A percentile compares a stretch with the other conserved stretches of the same genome.
These are phyloP conservation scores for Pyrenopolyporus hunteri DNA, from an alignment of 495 filamentous ascomycete genomes.

Conservation along the genomic window DNA sequence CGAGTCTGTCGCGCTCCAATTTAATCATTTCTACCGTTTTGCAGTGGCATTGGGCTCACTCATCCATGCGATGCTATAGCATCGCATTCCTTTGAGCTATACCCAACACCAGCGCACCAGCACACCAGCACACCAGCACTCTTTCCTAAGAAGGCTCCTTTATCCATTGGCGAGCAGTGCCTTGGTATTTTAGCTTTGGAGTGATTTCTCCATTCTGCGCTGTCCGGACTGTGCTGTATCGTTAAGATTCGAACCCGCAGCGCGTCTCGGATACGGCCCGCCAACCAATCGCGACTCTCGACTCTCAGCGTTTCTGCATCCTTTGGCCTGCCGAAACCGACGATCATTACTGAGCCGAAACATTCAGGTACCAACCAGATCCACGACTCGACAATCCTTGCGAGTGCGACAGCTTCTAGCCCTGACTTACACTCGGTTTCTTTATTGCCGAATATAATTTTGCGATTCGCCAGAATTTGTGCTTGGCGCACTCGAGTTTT, in stretches of 20 bases:
- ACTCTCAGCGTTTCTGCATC: slow-evolving; percentile 28
- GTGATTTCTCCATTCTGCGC: slow-evolving; percentile 9
- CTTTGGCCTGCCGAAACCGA: slow-evolving; percentile 40
- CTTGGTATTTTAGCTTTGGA: slow-evolving; percentile 6
- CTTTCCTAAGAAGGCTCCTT: not conserved
- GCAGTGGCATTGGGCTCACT: no score
- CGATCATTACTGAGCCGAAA: slow-evolving; percentile 48
- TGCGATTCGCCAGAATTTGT: not conserved
- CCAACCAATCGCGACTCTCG: slow-evolving; percentile 33
- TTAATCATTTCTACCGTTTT: no score
- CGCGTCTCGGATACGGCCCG: slow-evolving; percentile 27
- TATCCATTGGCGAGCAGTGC: not conserved
- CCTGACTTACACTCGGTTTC: not conserved
- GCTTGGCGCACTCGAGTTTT: not conserved
- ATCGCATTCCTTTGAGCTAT: slow-evolving; percentile 8
- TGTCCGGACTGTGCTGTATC: slow-evolving; percentile 3
- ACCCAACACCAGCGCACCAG: slow-evolving; percentile 16
- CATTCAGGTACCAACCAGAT: slow-evolving; percentile 30
- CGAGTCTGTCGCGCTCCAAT: no score
- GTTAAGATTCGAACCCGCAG: slow-evolving; percentile 17
- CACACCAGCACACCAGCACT: not conserved
- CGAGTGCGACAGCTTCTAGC: slow-evolving; percentile 18
- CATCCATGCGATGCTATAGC: not conserved
- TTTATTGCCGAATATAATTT: not conserved
- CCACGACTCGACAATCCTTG: slow-evolving; percentile 8